Base-by-base conservation (phyloP, 768 basidiomycete genomes). In the Lentinula boryana region DNA sequence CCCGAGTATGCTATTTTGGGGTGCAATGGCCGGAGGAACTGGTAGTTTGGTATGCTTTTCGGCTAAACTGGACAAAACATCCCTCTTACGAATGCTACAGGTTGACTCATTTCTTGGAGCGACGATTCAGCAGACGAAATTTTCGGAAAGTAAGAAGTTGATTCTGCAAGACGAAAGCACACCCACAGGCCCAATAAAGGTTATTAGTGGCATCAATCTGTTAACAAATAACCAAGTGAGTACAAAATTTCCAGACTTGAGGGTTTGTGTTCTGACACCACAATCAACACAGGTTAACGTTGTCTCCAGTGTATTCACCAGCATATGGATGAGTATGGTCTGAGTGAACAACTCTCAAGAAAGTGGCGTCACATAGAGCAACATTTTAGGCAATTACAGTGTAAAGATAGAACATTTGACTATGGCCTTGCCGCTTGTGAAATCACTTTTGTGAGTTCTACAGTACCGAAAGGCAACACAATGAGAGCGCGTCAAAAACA, bases 61-160 rank as follows among this genome's bases (percentile, higher is more conserved):
- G 33, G 56, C 33, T 38, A 38, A 2, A 21, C 40, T 3, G 6
- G n/a, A 18, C 1, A 5, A 12, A 36, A 7, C 8, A 18, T 18
- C 36, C 27, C 55, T 44, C 27, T 27, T 0, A 27, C 36, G 13
- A 38, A 38, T 38, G 27, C 27, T 62, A n/a, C 69, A 91, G 90
- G 71, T 93, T 54, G 95, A 98, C 69, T 94, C 91, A 0, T 46
- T 97, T 12, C 77, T 97, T 16, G 95, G 95, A 2, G 93, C 95
- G 5, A 93, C 91, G 5, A 69, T 96, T 0, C 95, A 98, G 66
- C 76, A 80, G 58, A 93, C 93, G 4, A 81, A 86, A 31, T 96
- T 87, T 72, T 87, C 88, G 5, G 74, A 74, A 49, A 74, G 76
- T 21, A 80, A 79, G 63, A 85, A 85, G 66, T 74, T 80, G 48